Evolutionary conservation across 768 basidiomycete genomes (phyloP).

Genomic region (Tylopilus cervinicoccineus): DNA sequence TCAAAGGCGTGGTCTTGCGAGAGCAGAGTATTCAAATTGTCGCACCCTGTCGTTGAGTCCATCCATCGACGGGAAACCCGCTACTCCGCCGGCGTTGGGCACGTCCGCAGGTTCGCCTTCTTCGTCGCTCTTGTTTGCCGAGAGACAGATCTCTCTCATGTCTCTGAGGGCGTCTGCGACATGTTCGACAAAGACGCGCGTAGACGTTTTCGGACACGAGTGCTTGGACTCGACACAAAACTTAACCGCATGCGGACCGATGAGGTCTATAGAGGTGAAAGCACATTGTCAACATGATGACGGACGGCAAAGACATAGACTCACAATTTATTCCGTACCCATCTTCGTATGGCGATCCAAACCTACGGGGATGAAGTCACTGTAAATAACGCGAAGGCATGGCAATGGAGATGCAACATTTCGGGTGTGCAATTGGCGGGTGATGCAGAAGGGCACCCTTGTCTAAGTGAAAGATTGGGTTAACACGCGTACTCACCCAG

Average conservation of each 20-base stretch:
- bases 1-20: slow-evolving; percentile 20
- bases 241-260: slow-evolving; percentile 74
- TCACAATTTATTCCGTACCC: slow-evolving; percentile 94
- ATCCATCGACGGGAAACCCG: not conserved
- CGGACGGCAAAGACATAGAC: slow-evolving; percentile 19
- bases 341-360: slow-evolving; percentile 76
- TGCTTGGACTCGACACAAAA: slow-evolving; percentile 93
- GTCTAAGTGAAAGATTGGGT: not conserved
- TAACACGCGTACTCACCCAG: slow-evolving; percentile 49
- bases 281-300: not conserved
- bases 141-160: slow-evolving; percentile 56
- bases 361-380: slow-evolving; percentile 37
- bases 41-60: not conserved
- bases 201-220: slow-evolving; percentile 67
- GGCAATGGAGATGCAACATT: not conserved
- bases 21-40: not conserved
- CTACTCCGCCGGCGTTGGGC: too few species aligned
- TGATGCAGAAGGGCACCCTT: not conserved
- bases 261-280: slow-evolving; percentile 58
- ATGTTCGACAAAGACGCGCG: slow-evolving; percentile 57
- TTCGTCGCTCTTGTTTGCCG: slow-evolving; percentile 3
- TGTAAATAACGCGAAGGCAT: slow-evolving; percentile 2
- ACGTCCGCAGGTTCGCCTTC: not conserved
- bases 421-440: not conserved
- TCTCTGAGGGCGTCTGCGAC: slow-evolving; percentile 61